Percentiles rank a stretch among this genome's conserved stretches.
Evolutionary conservation across 257 asterid species (phyloP).

Genomic region (Jaltomata sinuosa): DNA sequence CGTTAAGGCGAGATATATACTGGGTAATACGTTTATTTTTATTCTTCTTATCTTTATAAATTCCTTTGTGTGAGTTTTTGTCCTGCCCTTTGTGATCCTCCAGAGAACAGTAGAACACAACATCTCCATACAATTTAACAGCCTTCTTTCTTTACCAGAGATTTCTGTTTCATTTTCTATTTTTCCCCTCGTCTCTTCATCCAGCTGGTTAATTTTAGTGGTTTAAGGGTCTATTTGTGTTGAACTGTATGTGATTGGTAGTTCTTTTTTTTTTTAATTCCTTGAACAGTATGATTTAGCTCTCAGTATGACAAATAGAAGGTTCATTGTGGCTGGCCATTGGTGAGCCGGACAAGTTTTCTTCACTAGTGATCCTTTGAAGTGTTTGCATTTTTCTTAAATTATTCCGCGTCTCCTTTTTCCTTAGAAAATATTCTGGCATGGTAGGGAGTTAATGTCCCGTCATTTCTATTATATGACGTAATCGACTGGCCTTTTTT

Average conservation of each 20-base stretch:
- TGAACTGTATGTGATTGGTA: neutral
- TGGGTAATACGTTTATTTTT: neutral
- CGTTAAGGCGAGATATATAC: neutral
- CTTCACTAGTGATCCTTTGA: neutral
- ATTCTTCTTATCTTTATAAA: neutral
- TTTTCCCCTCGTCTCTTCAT: neutral
- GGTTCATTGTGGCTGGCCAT: neutral
- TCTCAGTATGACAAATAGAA: neutral
- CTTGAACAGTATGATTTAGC: neutral
- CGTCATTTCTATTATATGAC: neutral
- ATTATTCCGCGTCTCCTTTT: neutral
- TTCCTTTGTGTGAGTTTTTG: neutral
- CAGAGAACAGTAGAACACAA: neutral
- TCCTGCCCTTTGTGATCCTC: neutral
- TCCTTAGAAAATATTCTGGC: neutral
- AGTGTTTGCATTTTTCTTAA: neutral
- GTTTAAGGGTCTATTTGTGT: neutral
- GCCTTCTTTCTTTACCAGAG: neutral
- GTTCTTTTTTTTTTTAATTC: neutral
- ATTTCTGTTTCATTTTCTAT: neutral
- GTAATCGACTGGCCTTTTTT: neutral
- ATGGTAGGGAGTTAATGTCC: neutral
- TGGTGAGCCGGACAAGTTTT: neutral
- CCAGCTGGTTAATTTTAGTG: neutral
- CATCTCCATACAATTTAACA: neutral